A percentile compares a stretch with the other conserved stretches of the same genome.
Conservation (phyloP, 2,329 filamentous ascomycete species). For the Xylariaceae sp. region DNA sequence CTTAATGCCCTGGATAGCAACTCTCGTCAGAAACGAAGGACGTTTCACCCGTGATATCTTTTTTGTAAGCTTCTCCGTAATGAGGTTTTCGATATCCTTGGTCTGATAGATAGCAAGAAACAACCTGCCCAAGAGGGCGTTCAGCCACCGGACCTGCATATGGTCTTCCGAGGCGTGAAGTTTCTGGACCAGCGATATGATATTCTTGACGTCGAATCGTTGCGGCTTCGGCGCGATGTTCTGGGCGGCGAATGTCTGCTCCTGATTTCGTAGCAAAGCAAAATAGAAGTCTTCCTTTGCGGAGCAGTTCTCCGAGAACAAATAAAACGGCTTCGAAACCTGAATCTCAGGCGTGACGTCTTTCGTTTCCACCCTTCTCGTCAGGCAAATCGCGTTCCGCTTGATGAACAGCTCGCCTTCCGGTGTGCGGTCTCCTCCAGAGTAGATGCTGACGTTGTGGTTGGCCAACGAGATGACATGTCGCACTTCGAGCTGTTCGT, state of each 20-base stretch:
- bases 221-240: conserved; percentile 62
- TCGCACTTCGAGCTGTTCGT: conserved; percentile 89
- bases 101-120: conserved; percentile 89
- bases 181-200: conserved; percentile 83
- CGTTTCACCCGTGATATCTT: conserved; percentile 94
- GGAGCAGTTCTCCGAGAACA: conserved; percentile 92
- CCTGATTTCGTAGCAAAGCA: conserved; percentile 78
- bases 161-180: conserved; percentile 91
- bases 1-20: conserved; percentile 76
- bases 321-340: conserved; percentile 75
- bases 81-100: conserved; percentile 68
- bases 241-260: conserved; percentile 55
- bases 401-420: conserved; percentile 97
- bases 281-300: conserved; percentile 99
- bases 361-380: conserved; percentile 53
- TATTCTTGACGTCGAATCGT: conserved; percentile 75
- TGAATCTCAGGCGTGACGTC: conserved; percentile 51
- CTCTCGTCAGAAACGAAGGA: conserved; percentile 80
- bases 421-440: conserved; percentile 68
- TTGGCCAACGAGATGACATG: conserved; percentile 92
- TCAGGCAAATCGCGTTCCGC: conserved; percentile 78
- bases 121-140: conserved; percentile 80
- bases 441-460: conserved; percentile 79
- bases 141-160: conserved; percentile 85
- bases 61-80: conserved; percentile 84